phyloP scores from a whole-genome alignment of 495 filamentous ascomycete genomes.

The Aspergillus leporis region DNA sequence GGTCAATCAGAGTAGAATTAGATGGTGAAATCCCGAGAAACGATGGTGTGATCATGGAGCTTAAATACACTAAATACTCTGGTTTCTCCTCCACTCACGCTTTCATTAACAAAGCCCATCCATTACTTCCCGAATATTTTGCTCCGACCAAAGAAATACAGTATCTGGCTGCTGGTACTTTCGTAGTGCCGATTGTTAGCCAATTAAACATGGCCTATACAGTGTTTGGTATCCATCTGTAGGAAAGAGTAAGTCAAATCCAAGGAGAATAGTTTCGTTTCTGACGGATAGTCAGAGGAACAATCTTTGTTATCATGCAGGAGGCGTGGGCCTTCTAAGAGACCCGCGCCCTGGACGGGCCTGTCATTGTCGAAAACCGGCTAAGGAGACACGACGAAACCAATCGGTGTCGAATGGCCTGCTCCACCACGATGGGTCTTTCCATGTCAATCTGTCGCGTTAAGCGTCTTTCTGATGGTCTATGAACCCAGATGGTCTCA shows the following conservation, averaged over 20 bases:
- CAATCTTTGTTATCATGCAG: neutral
- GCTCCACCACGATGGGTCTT: neutral
- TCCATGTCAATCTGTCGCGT: neutral
- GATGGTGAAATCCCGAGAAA: conserved; percentile 3
- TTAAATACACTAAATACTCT: neutral
- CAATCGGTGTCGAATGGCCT: conserved; percentile 1
- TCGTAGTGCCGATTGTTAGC: neutral
- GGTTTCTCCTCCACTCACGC: neutral
- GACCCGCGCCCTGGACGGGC: too few species aligned
- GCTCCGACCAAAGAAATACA: neutral
- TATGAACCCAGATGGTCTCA: neutral
- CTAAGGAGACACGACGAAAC: neutral
- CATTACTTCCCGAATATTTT: neutral
- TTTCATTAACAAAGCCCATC: neutral
- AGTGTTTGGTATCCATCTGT: neutral
- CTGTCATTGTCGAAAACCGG: neutral
- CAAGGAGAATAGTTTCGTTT: neutral
- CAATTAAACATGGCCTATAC: neutral
- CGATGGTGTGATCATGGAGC: conserved; percentile 5
- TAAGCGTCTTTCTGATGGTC: neutral
- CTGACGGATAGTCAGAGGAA: neutral
- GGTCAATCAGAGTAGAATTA: conserved; percentile 2
- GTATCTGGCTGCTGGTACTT: neutral
- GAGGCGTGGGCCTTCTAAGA: neutral
- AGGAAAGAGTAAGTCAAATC: neutral